Evolutionary conservation across 129 eudicot species (phyloP), one percentile per base, ranked within the genome.

Genomic region (Centella asiatica): DNA sequence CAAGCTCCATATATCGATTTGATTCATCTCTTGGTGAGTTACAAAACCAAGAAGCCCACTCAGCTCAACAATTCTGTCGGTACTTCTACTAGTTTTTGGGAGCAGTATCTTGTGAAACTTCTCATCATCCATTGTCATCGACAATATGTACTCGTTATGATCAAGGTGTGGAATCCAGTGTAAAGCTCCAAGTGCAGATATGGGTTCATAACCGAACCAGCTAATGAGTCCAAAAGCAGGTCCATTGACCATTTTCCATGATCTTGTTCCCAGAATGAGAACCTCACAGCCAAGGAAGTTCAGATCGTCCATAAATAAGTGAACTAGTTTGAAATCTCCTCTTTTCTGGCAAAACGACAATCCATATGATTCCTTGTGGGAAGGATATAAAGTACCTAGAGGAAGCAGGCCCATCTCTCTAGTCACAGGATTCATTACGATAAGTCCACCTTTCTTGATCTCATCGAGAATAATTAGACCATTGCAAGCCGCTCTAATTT

Each of bases 381-480:
- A 22, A 51, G 72, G 78, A 62, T 45, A 71, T 34, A 66, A 28
- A 40, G 87, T 84, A 17, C 93, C 93, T 20, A 80, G 20, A 10
- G 93, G 84, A 44, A 84, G 76, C 29, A 50, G 22, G 31, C 15
- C 23, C 42, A 77, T 22, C 60, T 80, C 78, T 44, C 86, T 64
- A 53, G 93, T 84, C 58, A 80, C 80, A 0, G 87, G 93, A 60
- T 84, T 84, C 84, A 80, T 42, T 19, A 77, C 59, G 45, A 78
- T 44, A 40, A 84, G 57, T 12, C 83, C 86, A 4, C 80, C 81
- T 26, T 74, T 68, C 50, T 55, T 66, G 29, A 74, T 58, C 61
- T 74, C 70, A n/a, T 80, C 82, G 14, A 75, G 55, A 49, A 84
- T 54, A 40, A 84, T 59, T 33, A 84, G 34, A 40, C 87, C 86